Evolutionary conservation across 495 filamentous ascomycete genomes (phyloP), one percentile per base, ranked within the genome.

Genomic region (Bryoglossum gracile): DNA sequence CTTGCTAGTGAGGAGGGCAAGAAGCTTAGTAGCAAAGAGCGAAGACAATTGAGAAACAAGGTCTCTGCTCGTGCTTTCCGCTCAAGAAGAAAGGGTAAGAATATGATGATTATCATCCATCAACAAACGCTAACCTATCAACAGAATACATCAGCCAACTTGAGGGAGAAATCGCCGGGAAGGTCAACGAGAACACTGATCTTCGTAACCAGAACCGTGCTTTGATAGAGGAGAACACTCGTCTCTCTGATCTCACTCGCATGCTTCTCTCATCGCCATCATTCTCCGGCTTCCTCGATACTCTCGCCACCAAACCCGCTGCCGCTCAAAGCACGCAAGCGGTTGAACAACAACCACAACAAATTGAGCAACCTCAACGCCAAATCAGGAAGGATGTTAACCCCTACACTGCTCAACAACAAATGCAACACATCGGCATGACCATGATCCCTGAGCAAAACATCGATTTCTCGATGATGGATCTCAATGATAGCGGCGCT

Each of bases 31-130:
- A 89, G 85, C 72, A 95, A 95, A 65, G 88, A 96, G 68, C 80
- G 92, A 32, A 80, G 92, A 30, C 92, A 97, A 65, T 68, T 99
- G 4, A 80, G 92, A 35, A 99, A 99, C 74, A 99, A 99, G 68
- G 92, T 99, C 8, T 99, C 92, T 30, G 92, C 92, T 50, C 81
- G 92, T 47, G 90, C 89, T 33, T 99, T 99, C 80, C 83, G 92
- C 26, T 94, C 88, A 21, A 75, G 92, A 54, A 82, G 92, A 68
- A 99, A 99, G 73, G 91, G 92, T 96, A 79, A 71, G 78, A 60
- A 43, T 45, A 42, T 18, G 8, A 32, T 48, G 18, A 61, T 49
- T 13, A 32, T 24, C 24, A 5, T 30, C 33, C 14, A 4, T 13
- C n/a, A n/a, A 40, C 34, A 16, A 1, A 5, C 23, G 19, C 25